Conservation (phyloP, 1,284 basidiomycete genomes). For the Volvariella surrecta region DNA sequence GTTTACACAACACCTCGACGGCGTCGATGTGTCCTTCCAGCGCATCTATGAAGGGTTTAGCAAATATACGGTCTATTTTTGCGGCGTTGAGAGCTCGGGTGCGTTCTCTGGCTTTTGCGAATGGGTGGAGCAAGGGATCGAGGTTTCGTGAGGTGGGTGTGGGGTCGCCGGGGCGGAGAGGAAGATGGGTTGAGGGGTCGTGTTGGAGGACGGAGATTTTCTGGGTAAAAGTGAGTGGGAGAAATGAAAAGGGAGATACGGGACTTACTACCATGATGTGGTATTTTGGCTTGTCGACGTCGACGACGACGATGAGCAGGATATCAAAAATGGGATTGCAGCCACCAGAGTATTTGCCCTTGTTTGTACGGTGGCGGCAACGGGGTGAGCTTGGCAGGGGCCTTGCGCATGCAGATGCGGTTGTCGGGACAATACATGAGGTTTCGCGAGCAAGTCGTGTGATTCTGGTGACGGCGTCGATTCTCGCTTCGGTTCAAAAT, state of each 20-base stretch:
- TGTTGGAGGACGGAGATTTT: constrained; percentile 88
- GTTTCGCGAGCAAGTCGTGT: too few species aligned
- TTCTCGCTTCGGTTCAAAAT: too few species aligned
- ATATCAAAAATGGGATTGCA: too few species aligned
- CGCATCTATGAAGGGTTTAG: constrained; percentile 90
- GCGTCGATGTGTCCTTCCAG: constrained; percentile 95
- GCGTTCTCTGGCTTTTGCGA: constrained; percentile 88
- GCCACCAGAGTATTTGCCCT: too few species aligned
- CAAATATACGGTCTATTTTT: constrained; percentile 96
- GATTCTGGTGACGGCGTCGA: constrained; percentile 18
- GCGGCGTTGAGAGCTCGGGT: constrained; percentile 91
- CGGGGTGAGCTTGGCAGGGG: too few species aligned
- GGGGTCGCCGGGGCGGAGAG: constrained; percentile 67
- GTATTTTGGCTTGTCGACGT: too few species aligned
- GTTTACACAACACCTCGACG: constrained; percentile 82
- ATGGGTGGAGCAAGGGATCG: constrained; percentile 91
- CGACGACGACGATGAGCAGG: too few species aligned
- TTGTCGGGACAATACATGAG: too few species aligned
- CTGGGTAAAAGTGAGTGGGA: constrained; percentile 25
- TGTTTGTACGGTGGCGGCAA: too few species aligned
- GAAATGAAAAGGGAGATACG: too few species aligned
- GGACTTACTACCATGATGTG: too few species aligned
- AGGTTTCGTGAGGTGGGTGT: constrained; percentile 89
- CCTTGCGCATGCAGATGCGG: too few species aligned
- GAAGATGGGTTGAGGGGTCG: constrained; percentile 70